Evolutionary conservation across 2,329 filamentous ascomycete species (phyloP), one percentile per base, ranked within the genome.

Genomic region (Fusarium sp.): DNA sequence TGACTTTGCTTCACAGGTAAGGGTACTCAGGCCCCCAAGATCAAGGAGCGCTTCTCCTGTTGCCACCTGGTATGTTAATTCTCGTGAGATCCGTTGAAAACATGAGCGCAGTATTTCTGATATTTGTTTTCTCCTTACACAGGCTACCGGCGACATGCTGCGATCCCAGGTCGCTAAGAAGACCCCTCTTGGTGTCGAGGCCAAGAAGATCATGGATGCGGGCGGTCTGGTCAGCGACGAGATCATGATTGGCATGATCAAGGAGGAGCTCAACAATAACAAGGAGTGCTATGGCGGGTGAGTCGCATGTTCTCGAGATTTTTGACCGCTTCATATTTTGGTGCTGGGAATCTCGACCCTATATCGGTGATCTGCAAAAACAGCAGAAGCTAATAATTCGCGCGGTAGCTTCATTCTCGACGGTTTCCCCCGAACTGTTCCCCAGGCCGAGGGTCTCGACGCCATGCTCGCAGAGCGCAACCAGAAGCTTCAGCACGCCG

Each of bases 181-280:
- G 90, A 99, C 96, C 62, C 84, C 92, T 65, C 90, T 99, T 73
- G 96, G 96, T 76, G 90, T 92, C 80, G 94, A 98, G 86, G 96
- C 96, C 74, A 99, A 99, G 91, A 98, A 98, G 90, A 99, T 99
- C 83, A 99, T 99, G 96, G 96, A 99, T 80, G 92, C 95, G 81
- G 96, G 96, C 77, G 95, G 95, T 75, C 90, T 99, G 64, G 96
- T 99, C 81, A 97, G 94, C 82, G 96, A 99, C 83, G 95, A 98
- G 81, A 99, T 99, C 80, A 95, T 99, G 89, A 93, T 99, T 82
- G 94, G 95, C 83, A 99, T 99, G 96, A 99, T 99, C 87, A 95
- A 96, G 90, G 92, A 91, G 81, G 95, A 99, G 88, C 89, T 99
- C 54, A 92, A 97, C 78, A 92, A 88, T 84, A 99, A 99, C 87